Evolutionary conservation across 805 yeast genomes (phyloP).

Genomic region (Wickerhamiella nectarea): DNA sequence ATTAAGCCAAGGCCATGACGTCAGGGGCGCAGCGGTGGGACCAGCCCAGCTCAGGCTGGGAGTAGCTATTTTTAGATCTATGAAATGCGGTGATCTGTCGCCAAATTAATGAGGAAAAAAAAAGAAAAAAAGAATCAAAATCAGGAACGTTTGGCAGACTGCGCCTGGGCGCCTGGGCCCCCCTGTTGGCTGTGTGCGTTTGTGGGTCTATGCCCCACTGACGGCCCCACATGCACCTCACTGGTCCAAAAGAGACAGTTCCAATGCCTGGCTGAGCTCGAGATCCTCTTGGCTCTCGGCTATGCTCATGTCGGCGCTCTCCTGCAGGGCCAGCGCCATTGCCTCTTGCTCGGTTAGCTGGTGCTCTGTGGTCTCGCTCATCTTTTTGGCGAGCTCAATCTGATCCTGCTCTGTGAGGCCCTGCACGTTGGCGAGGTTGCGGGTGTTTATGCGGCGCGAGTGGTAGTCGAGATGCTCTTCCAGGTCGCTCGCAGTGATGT

Average conservation of each 20-base stretch:
- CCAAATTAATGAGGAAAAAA: too few relatives aligned
- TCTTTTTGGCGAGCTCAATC: conserved; percentile 23
- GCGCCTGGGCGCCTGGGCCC: too few relatives aligned
- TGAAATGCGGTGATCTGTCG: too few relatives aligned
- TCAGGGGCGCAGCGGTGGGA: too few relatives aligned
- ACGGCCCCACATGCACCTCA: not conserved
- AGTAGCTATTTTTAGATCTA: too few relatives aligned
- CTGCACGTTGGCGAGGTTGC: conserved; percentile 8
- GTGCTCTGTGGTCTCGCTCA: conserved; percentile 14
- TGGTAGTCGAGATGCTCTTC: conserved; percentile 2
- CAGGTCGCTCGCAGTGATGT: not conserved
- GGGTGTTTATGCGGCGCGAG: conserved; percentile 1
- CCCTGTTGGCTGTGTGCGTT: too few relatives aligned
- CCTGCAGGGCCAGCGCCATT: conserved; percentile 1
- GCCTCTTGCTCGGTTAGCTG: conserved; percentile 1
- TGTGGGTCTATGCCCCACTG: too few relatives aligned
- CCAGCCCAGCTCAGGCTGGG: too few relatives aligned
- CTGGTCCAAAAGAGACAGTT: conserved; percentile 12
- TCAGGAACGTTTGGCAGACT: too few relatives aligned
- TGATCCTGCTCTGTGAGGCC: conserved; percentile 24
- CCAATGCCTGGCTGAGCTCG: conserved; percentile 9
- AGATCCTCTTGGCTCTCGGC: conserved; percentile 14
- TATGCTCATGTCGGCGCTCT: not conserved
- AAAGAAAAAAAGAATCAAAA: too few relatives aligned
- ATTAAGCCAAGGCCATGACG: not conserved